Evolutionary conservation across 2,329 filamentous ascomycete genomes (phyloP), one percentile per base, ranked within the genome.

Genomic region (Teratosphaeria pseudoeucalypti): DNA sequence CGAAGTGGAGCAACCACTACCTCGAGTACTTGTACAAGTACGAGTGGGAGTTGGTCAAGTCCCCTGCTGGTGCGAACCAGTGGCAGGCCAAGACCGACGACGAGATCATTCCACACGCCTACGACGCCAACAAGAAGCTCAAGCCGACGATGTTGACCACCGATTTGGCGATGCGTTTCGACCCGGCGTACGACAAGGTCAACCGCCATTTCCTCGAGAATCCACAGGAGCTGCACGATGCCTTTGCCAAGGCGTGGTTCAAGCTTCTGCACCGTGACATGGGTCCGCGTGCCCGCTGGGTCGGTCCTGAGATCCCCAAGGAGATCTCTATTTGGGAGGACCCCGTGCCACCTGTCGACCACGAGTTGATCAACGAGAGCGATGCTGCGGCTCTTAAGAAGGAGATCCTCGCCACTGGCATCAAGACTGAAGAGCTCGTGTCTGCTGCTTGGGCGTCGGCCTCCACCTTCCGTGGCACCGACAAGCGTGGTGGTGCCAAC

Each of bases 401-500:
- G 69, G 79, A 84, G 62, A 84, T 91, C 54, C 79, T 91, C 2
- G 77, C 77, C 53, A 75, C 82, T n/a, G 85, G 85, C 16, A 69
- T 90, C 4, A 79, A 80, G 59, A 75, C 81, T 5, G 78, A 79
- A 59, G 83, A 84, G 74, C 78, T 91, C 61, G 81, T 91, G 58
- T 79, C 80, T 10, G 81, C 81, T 10, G 86, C 87, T 27, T 90
- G 85, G 83, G 84, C 84, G 1, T 83, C 87, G 0, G 86, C 86
- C 27, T 86, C 86, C 2, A 86, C 85, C 34, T 90, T 86, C 84
- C 86, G 87, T 62, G 82, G 84, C 66, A 82, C 84, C 66, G 88
- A 92, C 79, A 91, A 91, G 83, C 88, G 88, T 65, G 88, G 88
- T 66, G 88, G 88, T 70, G 88, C 88, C 75, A 92, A 92, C 68